Evolutionary conservation across 2,329 filamentous ascomycete species (phyloP).

Genomic region (Uncinocarpus reesii): DNA sequence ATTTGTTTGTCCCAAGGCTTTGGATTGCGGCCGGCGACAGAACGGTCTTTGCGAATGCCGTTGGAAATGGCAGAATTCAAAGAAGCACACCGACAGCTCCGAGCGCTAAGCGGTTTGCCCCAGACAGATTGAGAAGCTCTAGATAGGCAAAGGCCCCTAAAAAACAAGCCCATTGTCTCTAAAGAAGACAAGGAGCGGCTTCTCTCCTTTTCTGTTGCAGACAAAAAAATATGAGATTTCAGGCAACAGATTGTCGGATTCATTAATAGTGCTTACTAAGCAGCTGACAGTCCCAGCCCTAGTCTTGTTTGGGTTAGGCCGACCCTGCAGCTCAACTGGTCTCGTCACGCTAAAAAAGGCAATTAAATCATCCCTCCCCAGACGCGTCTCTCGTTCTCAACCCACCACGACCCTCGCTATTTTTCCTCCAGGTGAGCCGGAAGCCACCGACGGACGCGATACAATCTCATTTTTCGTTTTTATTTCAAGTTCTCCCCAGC

Average conservation of each 20-base stretch:
- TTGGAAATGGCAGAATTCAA: constrained; percentile 59
- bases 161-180: neutral
- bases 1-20: no score
- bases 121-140: neutral
- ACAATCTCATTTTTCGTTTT: no score
- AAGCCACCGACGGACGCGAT: no score
- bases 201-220: neutral
- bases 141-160: neutral
- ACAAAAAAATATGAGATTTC: neutral
- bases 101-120: neutral
- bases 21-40: neutral
- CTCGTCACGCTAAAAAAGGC: neutral
- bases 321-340: neutral
- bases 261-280: neutral
- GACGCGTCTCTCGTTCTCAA: constrained; percentile 2
- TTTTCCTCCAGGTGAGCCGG: no score
- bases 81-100: constrained; percentile 40
- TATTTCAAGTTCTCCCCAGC: no score
- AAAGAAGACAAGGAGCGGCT: neutral
- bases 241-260: neutral
- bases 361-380: neutral
- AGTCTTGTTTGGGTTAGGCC: neutral
- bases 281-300: no score
- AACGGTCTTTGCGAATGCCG: constrained; percentile 45
- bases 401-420: neutral